Evolutionary conservation across 2,329 filamentous ascomycete genomes (phyloP), one percentile per base, ranked within the genome.

Genomic region (Pezicula radicicola): DNA sequence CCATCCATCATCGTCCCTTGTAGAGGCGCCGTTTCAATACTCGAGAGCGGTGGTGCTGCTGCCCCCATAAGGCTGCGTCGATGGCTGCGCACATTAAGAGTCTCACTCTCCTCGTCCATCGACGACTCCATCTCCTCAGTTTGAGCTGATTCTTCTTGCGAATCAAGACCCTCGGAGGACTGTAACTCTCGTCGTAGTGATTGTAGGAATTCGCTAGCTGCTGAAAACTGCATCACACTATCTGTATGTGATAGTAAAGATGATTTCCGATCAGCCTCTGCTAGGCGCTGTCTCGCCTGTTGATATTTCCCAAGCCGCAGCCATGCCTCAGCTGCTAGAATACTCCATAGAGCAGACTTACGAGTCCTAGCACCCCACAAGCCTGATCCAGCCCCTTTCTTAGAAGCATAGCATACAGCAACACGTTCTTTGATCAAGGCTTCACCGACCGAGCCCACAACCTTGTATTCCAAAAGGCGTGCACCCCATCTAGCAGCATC

Each of bases 311-410:
- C 83, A 56, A 92, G 81, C 47, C 80, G 80, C 50, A 93, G 76
- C 94, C 94, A 99, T 1, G 85, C 80, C 62, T 96, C 88, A 1
- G 91, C 86, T 1, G 89, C 88, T 37, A 96, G 78, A 19, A 94
- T 79, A 59, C 86, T 88, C 92, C 92, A 99, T 57, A 96, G 81
- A 0, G 89, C 94, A 2, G 92, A 89, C 74, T 97, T 99, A 46
- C 94, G 80, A 54, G 79, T 80, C 55, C 93, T 80, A 8, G 80
- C 78, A 15, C 92, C 91, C 77, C 85, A 88, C 36, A 75, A 74
- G 54, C 84, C 80, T 8, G 79, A 81, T 1, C 87, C 85, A 3
- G 84, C 72, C 3, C 88, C 86, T 25, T 78, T 78, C 59, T 89
- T 89, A 3, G 88, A 85, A 1, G 83, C 83, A 70, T 93, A 97